phyloP scores from a whole-genome alignment of 305 asterid genomes.

The Euphrasia arctica region DNA sequence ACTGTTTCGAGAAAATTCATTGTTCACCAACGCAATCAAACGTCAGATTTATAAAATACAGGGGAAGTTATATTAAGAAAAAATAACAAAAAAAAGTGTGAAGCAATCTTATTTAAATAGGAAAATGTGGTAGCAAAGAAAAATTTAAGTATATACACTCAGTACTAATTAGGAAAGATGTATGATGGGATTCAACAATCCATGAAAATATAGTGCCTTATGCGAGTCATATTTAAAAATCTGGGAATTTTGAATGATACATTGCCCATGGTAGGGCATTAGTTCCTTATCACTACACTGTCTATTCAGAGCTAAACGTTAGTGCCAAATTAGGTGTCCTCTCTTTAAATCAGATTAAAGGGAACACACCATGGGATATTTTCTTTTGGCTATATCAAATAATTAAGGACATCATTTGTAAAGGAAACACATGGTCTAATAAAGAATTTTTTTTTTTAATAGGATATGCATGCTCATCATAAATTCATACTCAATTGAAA shows the following conservation, averaged over 20 bases:
- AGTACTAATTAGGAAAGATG: background rate
- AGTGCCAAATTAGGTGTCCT: background rate
- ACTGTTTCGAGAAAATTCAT: conserved; percentile 5
- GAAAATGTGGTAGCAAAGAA: background rate
- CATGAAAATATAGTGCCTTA: background rate
- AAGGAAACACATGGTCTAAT: conserved; percentile 20
- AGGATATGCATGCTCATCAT: too few relatives aligned
- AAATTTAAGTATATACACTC: background rate
- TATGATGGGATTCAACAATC: background rate
- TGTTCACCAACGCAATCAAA: conserved; percentile 11
- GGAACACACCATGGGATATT: background rate
- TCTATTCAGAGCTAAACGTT: conserved; percentile 1
- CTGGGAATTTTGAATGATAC: conserved; percentile 8
- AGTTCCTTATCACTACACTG: background rate
- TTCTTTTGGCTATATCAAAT: background rate
- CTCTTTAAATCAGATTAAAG: conserved; percentile 4
- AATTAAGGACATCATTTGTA: background rate
- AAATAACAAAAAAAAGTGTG: background rate
- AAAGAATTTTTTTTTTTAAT: background rate
- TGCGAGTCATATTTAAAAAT: background rate
- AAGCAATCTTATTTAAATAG: background rate
- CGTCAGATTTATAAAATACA: conserved; percentile 10
- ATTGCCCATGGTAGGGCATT: background rate
- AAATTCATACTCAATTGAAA: conserved; percentile 17
- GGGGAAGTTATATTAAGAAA: background rate